Percentiles rank a stretch among this genome's conserved stretches.
Conservation (phyloP, 2,329 filamentous ascomycete species). For the Coniochaeta ligniaria region DNA sequence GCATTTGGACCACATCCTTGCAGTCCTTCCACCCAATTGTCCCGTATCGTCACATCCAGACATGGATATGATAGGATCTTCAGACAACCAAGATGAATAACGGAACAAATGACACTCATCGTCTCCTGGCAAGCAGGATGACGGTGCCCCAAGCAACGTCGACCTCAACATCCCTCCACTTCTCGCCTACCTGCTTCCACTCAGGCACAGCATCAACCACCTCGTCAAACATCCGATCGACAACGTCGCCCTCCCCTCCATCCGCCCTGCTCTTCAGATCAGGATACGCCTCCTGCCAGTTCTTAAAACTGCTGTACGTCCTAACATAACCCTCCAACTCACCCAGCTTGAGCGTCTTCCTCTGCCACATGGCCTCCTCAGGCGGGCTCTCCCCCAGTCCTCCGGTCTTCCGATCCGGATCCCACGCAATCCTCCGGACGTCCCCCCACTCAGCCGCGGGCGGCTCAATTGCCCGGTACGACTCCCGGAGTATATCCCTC, state of each 20-base stretch:
- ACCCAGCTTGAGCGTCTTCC: constrained; percentile 45
- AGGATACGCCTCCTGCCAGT: constrained; percentile 50
- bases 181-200: constrained; percentile 39
- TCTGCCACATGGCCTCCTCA: constrained; percentile 37
- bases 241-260: constrained; percentile 52
- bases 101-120: too few relatives aligned
- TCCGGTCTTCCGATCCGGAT: constrained; percentile 37
- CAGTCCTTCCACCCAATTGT: background rate
- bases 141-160: constrained; percentile 56
- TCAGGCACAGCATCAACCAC: constrained; percentile 45
- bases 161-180: constrained; percentile 46
- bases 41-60: too few relatives aligned
- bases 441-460: constrained; percentile 44
- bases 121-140: constrained; percentile 47
- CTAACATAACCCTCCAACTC: constrained; percentile 53
- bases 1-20: background rate
- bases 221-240: constrained; percentile 55
- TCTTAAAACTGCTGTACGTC: constrained; percentile 53
- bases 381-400: constrained; percentile 18
- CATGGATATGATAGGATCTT: too few relatives aligned
- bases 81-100: too few relatives aligned
- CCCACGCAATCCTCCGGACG: constrained; percentile 47
- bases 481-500: constrained; percentile 43
- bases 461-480: constrained; percentile 43
- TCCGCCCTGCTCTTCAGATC: constrained; percentile 38